A percentile compares a stretch with the other conserved stretches of the same genome.
phyloP scores from a whole-genome alignment of 1,284 basidiomycete species.

The Cryptococcus sp. region DNA sequence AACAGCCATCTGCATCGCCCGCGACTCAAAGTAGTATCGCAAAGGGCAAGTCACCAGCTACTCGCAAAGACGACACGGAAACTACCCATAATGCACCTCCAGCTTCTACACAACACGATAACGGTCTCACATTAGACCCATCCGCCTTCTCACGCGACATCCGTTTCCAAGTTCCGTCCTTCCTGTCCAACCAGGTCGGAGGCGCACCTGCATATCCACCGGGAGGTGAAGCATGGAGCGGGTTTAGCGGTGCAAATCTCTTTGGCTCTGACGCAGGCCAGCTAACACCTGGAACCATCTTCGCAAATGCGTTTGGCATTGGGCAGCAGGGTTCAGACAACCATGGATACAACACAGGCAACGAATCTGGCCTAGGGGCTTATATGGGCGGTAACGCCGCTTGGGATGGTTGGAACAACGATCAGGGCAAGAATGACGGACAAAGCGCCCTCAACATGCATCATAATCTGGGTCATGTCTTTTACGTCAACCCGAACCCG shows the following conservation, averaged over 20 bases:
- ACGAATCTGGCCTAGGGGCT: constrained; percentile 23
- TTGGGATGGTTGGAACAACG: constrained; percentile 17
- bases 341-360: constrained; percentile 5
- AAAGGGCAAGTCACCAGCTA: constrained; percentile 27
- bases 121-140: constrained; percentile 39
- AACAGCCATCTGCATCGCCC: neutral
- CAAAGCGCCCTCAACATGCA: neutral
- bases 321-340: constrained; percentile 5
- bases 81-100: neutral
- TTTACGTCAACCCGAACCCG: constrained; percentile 39
- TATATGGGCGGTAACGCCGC: constrained; percentile 20
- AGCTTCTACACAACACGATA: constrained; percentile 11
- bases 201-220: constrained; percentile 43
- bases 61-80: neutral
- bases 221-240: constrained; percentile 48
- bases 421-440: constrained; percentile 5
- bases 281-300: constrained; percentile 29
- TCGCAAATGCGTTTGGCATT: constrained; percentile 21
- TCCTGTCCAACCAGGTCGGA: constrained; percentile 35
- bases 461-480: constrained; percentile 12
- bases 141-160: constrained; percentile 45
- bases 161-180: constrained; percentile 43
- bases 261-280: constrained; percentile 19
- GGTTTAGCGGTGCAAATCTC: constrained; percentile 30
- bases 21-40: neutral